These are phyloP conservation scores for Mycosphaerella sp. DNA, from an alignment of 2,329 filamentous ascomycete genomes.

Conservation along the genomic window DNA sequence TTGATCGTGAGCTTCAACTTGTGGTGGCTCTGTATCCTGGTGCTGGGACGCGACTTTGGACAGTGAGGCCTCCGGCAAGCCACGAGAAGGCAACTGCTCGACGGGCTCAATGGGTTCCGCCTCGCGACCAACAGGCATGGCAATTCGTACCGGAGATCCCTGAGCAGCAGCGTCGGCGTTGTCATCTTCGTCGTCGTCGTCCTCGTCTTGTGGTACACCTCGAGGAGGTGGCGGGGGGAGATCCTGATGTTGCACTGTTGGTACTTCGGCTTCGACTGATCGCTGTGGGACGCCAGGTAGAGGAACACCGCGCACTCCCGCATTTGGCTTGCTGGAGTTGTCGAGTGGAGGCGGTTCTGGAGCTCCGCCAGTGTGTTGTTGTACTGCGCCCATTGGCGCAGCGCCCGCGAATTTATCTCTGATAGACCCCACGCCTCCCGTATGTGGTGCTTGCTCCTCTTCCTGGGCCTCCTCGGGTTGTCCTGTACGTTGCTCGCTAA, in stretches of 20 bases:
- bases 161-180: slow-evolving; percentile 42
- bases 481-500: slow-evolving; percentile 60
- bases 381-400: slow-evolving; percentile 60
- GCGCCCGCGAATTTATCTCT: slow-evolving; percentile 76
- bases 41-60: slow-evolving; percentile 58
- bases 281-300: slow-evolving; percentile 69
- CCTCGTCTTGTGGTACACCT: slow-evolving; percentile 32
- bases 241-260: slow-evolving; percentile 49
- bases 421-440: slow-evolving; percentile 65
- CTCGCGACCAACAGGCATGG: slow-evolving; percentile 72
- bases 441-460: slow-evolving; percentile 45
- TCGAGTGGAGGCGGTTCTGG: slow-evolving; percentile 59
- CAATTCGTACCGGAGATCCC: slow-evolving; percentile 74
- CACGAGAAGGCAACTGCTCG: slow-evolving; percentile 44
- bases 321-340: slow-evolving; percentile 62
- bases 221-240: slow-evolving; percentile 41
- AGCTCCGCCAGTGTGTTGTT: slow-evolving; percentile 37
- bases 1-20: slow-evolving; percentile 50
- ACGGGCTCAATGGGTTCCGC: slow-evolving; percentile 49
- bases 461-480: slow-evolving; percentile 38
- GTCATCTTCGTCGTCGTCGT: slow-evolving; percentile 30
- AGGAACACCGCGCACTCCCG: slow-evolving; percentile 58
- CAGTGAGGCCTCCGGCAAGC: slow-evolving; percentile 60
- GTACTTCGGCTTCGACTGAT: slow-evolving; percentile 46
- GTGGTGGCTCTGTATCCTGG: slow-evolving; percentile 57